A percentile compares a stretch with the other conserved stretches of the same genome.
These are phyloP conservation scores for Dioszegia hungarica DNA, from an alignment of 768 basidiomycete genomes.

Conservation along the genomic window DNA sequence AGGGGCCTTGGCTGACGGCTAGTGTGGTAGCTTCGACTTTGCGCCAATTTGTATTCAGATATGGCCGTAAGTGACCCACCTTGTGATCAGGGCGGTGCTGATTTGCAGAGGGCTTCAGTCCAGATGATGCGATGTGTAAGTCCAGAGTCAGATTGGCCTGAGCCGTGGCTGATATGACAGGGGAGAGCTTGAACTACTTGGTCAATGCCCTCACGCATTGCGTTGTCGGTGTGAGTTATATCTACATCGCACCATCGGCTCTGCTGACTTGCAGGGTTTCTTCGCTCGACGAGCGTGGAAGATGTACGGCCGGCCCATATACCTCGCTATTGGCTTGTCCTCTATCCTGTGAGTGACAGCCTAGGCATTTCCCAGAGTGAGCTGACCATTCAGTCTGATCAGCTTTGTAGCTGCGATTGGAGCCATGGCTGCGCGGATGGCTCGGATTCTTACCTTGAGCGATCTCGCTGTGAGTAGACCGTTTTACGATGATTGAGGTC, in stretches of 20 bases:
- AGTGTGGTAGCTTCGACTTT: not conserved
- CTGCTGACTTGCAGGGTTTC: not conserved
- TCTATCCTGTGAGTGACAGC: not conserved
- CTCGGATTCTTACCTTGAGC: no score
- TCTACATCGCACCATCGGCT: not conserved
- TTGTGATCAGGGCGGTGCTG: not conserved
- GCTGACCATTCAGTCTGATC: not conserved
- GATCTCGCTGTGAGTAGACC: no score
- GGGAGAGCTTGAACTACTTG: not conserved
- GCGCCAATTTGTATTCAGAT: not conserved
- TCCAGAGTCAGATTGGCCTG: no score
- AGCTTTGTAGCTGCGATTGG: not conserved
- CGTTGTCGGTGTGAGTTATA: not conserved
- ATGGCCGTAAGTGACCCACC: not conserved
- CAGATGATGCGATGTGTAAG: no score
- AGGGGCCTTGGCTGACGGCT: not conserved
- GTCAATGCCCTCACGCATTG: not conserved
- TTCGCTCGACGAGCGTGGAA: not conserved
- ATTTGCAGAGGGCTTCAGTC: no score
- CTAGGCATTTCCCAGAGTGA: no score
- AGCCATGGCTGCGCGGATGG: not conserved
- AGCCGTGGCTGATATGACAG: no score
- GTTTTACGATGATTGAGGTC: no score
- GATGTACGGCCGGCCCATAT: not conserved
- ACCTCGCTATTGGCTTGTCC: not conserved